Evolutionary conservation across 768 basidiomycete species (phyloP), one percentile per base, ranked within the genome.

Genomic region (Paxillus ammoniavirescens): DNA sequence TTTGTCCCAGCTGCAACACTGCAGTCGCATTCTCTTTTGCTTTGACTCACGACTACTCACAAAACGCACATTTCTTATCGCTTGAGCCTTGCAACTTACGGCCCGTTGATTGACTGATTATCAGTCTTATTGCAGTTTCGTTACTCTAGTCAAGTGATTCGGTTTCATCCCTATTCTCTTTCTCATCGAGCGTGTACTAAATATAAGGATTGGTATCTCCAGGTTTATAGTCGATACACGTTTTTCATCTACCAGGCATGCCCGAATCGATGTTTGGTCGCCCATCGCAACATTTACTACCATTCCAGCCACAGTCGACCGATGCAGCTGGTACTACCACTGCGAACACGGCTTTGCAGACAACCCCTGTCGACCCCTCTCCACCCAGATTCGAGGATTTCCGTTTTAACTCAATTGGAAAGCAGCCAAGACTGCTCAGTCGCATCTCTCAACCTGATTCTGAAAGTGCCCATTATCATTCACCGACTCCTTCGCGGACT

Each of bases 321-420:
- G 45, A 2, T 6, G 14, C 55, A 0, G 14, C 55, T 0, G 52
- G 14, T 6, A 26, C 23, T 18, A 36, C 18, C 23, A 17, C 23
- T 9, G 35, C 50, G 9, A 14, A 21, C 17, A 30, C 56, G 30
- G 47, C 47, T 21, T 45, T 54, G 8, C 41, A 48, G n/a, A 5
- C 48, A 17, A 17, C 54, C 54, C 51, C 69, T 58, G 50, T 64
- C 12, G 52, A 50, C 12, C 18, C 33, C 4, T 41, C 36, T 0
- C 47, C 60, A 17, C 60, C 31, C 21, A 57, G 57, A 41, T 75
- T 82, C 51, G 57, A 73, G n/a, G 63, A 70, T 49, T 74, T 84
- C 62, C 72, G 69, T 26, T 86, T 85, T 62, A 65, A 58, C 10
- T 75, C 66, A 4, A 86, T 87, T 38, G 84, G 84, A 28, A 76